phyloP scores from a whole-genome alignment of 1,284 basidiomycete genomes.

The Apiotrichum gracile region DNA sequence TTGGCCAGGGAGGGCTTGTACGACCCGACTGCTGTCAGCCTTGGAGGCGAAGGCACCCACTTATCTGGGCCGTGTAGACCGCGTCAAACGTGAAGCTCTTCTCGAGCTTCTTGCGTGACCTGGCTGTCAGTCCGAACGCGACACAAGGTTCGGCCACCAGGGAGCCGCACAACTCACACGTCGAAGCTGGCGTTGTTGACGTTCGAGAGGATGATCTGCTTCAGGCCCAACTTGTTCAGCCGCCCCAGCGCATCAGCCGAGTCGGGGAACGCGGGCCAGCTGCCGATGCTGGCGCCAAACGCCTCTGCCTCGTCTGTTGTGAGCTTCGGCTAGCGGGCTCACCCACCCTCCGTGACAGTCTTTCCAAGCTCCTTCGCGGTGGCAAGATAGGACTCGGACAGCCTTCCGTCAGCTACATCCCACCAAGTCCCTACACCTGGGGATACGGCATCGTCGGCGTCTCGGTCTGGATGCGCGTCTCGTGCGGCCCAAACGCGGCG shows the following conservation, averaged over 20 bases:
- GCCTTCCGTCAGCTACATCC: constrained; percentile 3
- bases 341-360: constrained; percentile 3
- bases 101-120: constrained; percentile 28
- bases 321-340: not conserved
- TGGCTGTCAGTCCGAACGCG: not conserved
- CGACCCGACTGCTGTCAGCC: constrained; percentile 18
- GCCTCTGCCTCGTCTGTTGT: constrained; percentile 19
- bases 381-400: constrained; percentile 11
- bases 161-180: constrained; percentile 21
- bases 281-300: constrained; percentile 24
- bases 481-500: constrained; percentile 15
- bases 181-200: constrained; percentile 30
- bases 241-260: constrained; percentile 22
- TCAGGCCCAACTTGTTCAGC: constrained; percentile 24
- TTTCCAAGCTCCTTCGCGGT: constrained; percentile 10
- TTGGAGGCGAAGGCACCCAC: constrained; percentile 12
- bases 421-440: constrained; percentile 22
- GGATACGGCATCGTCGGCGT: constrained; percentile 26
- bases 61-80: constrained; percentile 31
- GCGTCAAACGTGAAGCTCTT: constrained; percentile 26
- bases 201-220: constrained; percentile 32
- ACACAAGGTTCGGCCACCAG: too few species aligned
- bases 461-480: constrained; percentile 27
- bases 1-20: constrained; percentile 35
- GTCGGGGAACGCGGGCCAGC: constrained; percentile 37